Percentiles rank a stretch among this genome's conserved stretches.
Conservation (phyloP, 176 grass and related monocot species). For the Thalia dealbata region DNA sequence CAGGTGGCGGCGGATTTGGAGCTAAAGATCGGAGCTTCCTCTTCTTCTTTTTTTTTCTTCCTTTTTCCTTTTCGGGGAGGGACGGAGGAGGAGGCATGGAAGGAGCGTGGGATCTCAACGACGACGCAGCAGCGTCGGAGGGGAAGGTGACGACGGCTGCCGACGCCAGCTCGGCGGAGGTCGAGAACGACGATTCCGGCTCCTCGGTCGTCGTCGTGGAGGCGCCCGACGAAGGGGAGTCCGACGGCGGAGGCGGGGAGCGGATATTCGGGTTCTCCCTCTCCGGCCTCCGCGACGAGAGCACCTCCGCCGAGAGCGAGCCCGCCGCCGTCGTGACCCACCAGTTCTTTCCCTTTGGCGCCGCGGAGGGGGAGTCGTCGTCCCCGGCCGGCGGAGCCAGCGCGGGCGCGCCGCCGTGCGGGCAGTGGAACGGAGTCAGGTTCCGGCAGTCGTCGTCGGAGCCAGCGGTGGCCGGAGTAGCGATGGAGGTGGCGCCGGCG, state of each 20-base stretch:
- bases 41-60: no score
- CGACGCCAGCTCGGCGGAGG: neutral
- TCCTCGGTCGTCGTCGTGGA: slow-evolving; percentile 3
- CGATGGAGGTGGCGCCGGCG: slow-evolving; percentile 17
- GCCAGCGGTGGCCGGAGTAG: neutral
- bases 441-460: slow-evolving; percentile 10
- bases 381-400: neutral
- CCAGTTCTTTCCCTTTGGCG: slow-evolving; percentile 45
- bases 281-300: neutral
- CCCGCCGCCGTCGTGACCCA: slow-evolving; percentile 26
- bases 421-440: neutral
- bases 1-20: no score
- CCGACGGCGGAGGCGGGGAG: neutral
- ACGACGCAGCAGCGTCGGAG: neutral
- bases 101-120: slow-evolving; percentile 5
- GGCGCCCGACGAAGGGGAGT: neutral
- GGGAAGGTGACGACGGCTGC: neutral
- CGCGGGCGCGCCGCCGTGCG: neutral
- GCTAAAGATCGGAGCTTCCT: slow-evolving; percentile 6
- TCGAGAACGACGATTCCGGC: slow-evolving; percentile 8
- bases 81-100: neutral
- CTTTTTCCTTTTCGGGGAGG: no score
- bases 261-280: slow-evolving; percentile 12
- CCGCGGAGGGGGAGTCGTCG: neutral
- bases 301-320: slow-evolving; percentile 14